These are phyloP conservation scores for Leccinum rimulosum DNA, from an alignment of 768 basidiomycete species.

Conservation along the genomic window DNA sequence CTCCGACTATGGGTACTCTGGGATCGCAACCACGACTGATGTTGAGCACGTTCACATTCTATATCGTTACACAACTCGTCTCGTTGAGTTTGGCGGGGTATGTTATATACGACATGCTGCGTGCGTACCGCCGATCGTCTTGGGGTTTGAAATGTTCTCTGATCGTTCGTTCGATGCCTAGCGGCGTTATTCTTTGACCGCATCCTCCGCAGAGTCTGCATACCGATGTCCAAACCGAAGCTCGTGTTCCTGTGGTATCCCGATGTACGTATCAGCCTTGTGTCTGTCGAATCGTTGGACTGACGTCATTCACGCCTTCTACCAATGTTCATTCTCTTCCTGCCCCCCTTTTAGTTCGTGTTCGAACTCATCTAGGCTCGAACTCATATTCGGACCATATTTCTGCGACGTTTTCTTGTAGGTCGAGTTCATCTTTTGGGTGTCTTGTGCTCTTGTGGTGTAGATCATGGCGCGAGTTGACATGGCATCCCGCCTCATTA, in stretches of 20 bases:
- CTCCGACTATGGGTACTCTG: conserved; percentile 41
- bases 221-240: conserved; percentile 18
- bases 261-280: conserved; percentile 16
- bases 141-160: background rate
- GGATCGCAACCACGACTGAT: conserved; percentile 29
- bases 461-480: no score
- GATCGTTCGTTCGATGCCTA: background rate
- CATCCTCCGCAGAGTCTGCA: conserved; percentile 19
- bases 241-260: conserved; percentile 29
- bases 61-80: conserved; percentile 28
- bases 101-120: conserved; percentile 25
- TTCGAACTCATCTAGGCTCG: no score
- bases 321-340: no score
- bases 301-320: background rate
- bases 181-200: conserved; percentile 18
- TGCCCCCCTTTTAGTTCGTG: conserved; percentile 9
- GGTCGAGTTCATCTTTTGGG: no score
- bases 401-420: no score
- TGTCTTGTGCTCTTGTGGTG: no score
- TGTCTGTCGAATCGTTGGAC: background rate
- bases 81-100: conserved; percentile 23
- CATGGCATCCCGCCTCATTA: no score
- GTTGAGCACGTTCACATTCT: conserved; percentile 28
- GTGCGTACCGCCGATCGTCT: conserved; percentile 20
- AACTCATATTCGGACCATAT: no score